These are phyloP conservation scores for Pluteus cervinus DNA, from an alignment of 768 basidiomycete species.

Conservation along the genomic window DNA sequence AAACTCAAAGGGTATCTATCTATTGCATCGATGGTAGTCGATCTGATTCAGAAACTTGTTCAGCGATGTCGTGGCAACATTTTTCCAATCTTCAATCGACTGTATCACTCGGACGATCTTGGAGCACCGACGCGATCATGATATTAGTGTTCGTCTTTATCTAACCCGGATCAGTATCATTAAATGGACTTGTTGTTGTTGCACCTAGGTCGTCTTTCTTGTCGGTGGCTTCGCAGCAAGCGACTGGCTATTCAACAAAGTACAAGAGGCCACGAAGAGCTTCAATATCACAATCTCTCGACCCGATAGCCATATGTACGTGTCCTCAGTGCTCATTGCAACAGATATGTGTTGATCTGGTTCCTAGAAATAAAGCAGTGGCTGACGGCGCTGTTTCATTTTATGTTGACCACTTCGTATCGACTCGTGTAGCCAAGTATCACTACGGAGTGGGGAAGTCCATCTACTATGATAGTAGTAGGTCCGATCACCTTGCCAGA, in stretches of 20 bases:
- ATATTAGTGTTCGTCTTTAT: constrained; percentile 4
- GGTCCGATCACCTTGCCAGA: constrained; percentile 11
- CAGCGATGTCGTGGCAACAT: constrained; percentile 11
- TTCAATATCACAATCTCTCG: constrained; percentile 25
- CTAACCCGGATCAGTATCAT: no score
- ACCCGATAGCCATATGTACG: constrained; percentile 39
- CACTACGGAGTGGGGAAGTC: constrained; percentile 9
- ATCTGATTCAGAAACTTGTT: not conserved
- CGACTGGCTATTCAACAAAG: constrained; percentile 31
- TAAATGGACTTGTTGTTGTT: no score
- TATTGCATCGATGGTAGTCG: constrained; percentile 1
- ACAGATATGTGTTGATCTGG: not conserved
- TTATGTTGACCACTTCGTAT: constrained; percentile 12
- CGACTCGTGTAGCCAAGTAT: constrained; percentile 9
- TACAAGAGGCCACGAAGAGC: constrained; percentile 23
- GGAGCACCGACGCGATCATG: no score
- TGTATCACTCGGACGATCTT: constrained; percentile 7
- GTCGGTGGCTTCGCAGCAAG: constrained; percentile 45
- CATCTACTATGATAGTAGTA: constrained; percentile 9
- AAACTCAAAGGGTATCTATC: constrained; percentile 23
- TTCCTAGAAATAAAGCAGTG: constrained; percentile 12
- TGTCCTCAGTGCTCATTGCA: not conserved
- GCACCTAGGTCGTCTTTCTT: constrained; percentile 20
- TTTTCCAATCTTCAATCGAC: constrained; percentile 14
- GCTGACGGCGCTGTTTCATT: constrained; percentile 15